These are phyloP conservation scores for Coleophoma crateriformis DNA, from an alignment of 2,329 filamentous ascomycete species.

Conservation along the genomic window DNA sequence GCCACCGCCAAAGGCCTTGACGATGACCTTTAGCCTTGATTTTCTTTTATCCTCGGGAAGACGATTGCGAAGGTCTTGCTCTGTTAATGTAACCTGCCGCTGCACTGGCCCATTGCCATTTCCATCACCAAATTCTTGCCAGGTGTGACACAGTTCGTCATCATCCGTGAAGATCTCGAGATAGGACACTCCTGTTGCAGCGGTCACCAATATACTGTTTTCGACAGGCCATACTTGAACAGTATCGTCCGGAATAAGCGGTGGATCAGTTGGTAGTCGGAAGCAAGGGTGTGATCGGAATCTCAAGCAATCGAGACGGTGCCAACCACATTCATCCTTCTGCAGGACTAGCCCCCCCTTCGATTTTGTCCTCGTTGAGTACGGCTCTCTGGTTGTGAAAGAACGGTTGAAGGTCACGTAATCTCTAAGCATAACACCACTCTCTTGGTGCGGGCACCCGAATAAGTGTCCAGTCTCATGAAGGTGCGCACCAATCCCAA, in stretches of 20 bases:
- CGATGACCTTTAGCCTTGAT: constrained; percentile 60
- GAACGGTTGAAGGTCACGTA: constrained; percentile 80
- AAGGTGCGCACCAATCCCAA: constrained; percentile 88
- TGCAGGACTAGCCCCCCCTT: constrained; percentile 71
- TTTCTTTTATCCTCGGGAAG: constrained; percentile 71
- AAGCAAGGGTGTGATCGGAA: constrained; percentile 92
- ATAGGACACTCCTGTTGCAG: constrained; percentile 76
- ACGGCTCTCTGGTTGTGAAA: constrained; percentile 77
- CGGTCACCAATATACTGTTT: constrained; percentile 69
- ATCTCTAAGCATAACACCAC: constrained; percentile 86
- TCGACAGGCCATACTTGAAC: constrained; percentile 86
- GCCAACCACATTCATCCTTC: constrained; percentile 86
- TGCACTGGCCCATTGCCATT: constrained; percentile 55
- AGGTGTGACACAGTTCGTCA: constrained; percentile 74
- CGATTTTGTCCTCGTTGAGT: constrained; percentile 78
- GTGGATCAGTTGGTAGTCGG: constrained; percentile 69
- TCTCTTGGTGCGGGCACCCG: constrained; percentile 84
- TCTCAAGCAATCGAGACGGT: constrained; percentile 80
- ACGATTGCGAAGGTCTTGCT: constrained; percentile 65
- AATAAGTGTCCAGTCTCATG: constrained; percentile 89
- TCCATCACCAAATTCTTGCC: constrained; percentile 72
- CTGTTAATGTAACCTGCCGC: constrained; percentile 68
- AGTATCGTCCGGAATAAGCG: constrained; percentile 61
- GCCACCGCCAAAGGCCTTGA: constrained; percentile 73
- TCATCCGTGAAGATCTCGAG: constrained; percentile 76